Evolutionary conservation across 1,139 yeast species (phyloP).

Genomic region (Taiozyma sp.): DNA sequence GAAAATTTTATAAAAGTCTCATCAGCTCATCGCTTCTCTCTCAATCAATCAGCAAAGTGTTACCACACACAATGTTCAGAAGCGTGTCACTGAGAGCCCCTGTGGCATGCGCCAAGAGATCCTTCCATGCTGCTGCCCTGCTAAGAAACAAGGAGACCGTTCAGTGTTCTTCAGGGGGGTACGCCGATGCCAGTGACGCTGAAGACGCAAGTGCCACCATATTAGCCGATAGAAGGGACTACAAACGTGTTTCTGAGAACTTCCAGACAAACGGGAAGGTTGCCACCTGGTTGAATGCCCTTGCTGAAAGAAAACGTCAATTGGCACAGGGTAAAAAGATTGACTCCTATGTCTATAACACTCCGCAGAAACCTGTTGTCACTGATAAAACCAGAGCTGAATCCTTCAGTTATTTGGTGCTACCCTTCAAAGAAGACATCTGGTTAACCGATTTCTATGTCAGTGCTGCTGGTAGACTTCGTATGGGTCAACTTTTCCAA

Average conservation of each 20-base stretch:
- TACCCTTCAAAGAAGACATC: constrained; percentile 82
- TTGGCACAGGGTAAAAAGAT: constrained; percentile 64
- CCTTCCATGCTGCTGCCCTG: neutral
- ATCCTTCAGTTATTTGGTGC: constrained; percentile 65
- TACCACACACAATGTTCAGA: neutral
- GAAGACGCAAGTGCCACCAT: constrained; percentile 70
- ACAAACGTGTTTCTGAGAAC: constrained; percentile 27
- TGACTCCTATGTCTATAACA: constrained; percentile 66
- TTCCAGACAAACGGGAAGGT: constrained; percentile 34
- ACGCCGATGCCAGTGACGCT: constrained; percentile 31
- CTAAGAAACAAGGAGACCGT: neutral
- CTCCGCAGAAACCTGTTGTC: constrained; percentile 68
- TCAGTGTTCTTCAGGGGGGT: constrained; percentile 10
- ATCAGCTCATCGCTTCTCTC: neutral
- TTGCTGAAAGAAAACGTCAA: constrained; percentile 69
- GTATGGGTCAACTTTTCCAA: constrained; percentile 90
- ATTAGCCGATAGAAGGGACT: constrained; percentile 45
- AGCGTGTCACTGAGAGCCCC: neutral
- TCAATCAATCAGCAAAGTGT: neutral
- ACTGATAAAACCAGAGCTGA: constrained; percentile 72
- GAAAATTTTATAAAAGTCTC: neutral
- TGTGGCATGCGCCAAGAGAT: neutral
- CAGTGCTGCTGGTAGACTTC: constrained; percentile 80
- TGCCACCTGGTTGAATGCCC: constrained; percentile 83
- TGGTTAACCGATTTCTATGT: constrained; percentile 85